phyloP scores from a whole-genome alignment of 2,329 filamentous ascomycete genomes.

The Calonectria pteridis region DNA sequence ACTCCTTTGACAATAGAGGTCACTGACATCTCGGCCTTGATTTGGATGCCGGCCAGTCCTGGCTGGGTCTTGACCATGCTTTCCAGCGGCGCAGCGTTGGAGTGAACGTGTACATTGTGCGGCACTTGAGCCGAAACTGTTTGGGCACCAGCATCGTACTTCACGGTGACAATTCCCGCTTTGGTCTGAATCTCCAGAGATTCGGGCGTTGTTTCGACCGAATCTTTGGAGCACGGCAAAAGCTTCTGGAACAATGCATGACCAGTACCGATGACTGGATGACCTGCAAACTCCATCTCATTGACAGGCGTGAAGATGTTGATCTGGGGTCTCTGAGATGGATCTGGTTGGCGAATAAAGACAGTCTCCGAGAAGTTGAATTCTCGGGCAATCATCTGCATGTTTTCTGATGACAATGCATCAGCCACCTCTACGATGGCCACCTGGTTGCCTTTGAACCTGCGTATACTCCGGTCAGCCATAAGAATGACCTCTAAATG shows the following conservation, averaged over 20 bases:
- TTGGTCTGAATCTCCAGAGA: conserved; percentile 11
- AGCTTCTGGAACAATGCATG: conserved; percentile 28
- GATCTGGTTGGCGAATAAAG: conserved; percentile 10
- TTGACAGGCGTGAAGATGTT: conserved; percentile 31
- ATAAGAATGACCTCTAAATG: not conserved
- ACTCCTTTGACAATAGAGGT: conserved; percentile 21
- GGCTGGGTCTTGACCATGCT: conserved; percentile 16
- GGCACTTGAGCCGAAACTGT: conserved; percentile 27
- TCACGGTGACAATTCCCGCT: conserved; percentile 11
- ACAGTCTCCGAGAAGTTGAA: conserved; percentile 33
- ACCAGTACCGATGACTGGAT: conserved; percentile 30
- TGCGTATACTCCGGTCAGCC: not conserved
- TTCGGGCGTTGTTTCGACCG: not conserved
- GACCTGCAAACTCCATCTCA: conserved; percentile 34
- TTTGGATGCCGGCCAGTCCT: not conserved
- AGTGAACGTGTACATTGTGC: conserved; percentile 30
- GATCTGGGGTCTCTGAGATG: conserved; percentile 7
- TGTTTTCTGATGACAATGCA: not conserved
- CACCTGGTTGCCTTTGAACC: conserved; percentile 32
- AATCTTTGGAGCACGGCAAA: not conserved
- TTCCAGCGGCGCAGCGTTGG: not conserved
- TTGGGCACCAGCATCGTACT: conserved; percentile 13
- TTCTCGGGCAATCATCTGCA: conserved; percentile 29
- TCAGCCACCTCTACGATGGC: conserved; percentile 22
- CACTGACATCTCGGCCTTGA: not conserved